Percentiles rank a stretch among this genome's conserved stretches.
Conservation (phyloP, 352 stramenopile species). For the Nothophytophthora sp. region DNA sequence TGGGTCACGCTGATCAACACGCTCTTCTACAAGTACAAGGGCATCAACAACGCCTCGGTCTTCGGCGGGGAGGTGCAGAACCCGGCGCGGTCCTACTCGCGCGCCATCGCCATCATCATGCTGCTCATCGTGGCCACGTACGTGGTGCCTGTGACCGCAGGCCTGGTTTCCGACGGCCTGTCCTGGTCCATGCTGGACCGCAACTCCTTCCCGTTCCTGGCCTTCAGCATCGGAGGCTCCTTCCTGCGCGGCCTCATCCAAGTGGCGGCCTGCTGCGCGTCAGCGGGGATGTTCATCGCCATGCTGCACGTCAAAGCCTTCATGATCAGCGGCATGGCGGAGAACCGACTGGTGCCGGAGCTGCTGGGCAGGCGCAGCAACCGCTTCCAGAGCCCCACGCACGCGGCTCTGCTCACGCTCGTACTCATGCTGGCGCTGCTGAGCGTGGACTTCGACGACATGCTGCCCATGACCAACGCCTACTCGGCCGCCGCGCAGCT, state of each 20-base stretch:
- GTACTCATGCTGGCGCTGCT: slow-evolving; percentile 43
- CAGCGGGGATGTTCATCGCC: slow-evolving; percentile 88
- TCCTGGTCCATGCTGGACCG: slow-evolving; percentile 78
- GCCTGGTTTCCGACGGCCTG: slow-evolving; percentile 54
- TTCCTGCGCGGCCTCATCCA: slow-evolving; percentile 87
- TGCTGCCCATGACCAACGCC: slow-evolving; percentile 90
- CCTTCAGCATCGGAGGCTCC: slow-evolving; percentile 72
- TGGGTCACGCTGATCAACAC: slow-evolving; percentile 92
- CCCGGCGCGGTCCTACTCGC: slow-evolving; percentile 80
- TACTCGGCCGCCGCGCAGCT: slow-evolving; percentile 86
- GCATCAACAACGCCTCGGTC: slow-evolving; percentile 89
- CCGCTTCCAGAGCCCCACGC: slow-evolving; percentile 37
- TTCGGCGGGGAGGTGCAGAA: slow-evolving; percentile 92
- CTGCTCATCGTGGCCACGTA: slow-evolving; percentile 81
- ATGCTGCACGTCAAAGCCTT: slow-evolving; percentile 91
- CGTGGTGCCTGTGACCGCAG: slow-evolving; percentile 88
- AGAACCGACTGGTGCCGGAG: slow-evolving; percentile 81
- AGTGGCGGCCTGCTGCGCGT: slow-evolving; percentile 71
- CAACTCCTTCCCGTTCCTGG: slow-evolving; percentile 87
- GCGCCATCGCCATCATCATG: slow-evolving; percentile 81
- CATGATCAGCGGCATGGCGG: slow-evolving; percentile 76
- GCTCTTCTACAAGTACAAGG: slow-evolving; percentile 97
- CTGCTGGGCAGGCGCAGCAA: slow-evolving; percentile 60
- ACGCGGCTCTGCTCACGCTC: slow-evolving; percentile 36
- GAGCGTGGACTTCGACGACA: slow-evolving; percentile 61